phyloP scores from a whole-genome alignment of 495 filamentous ascomycete species.

The Aspergillus carlsbadensis region DNA sequence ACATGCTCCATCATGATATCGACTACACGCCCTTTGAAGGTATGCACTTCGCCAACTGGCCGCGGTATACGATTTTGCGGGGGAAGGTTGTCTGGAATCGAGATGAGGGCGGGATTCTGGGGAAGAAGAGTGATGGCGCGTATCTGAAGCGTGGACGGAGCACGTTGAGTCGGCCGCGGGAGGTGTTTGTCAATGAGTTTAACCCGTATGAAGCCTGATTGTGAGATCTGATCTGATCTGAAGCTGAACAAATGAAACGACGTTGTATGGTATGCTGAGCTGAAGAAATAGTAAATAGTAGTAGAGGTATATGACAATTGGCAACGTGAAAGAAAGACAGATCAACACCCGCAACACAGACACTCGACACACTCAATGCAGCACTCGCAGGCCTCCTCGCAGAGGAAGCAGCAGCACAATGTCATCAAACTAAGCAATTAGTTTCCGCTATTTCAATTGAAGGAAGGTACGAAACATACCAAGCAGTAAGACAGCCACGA shows the following conservation, averaged over 20 bases:
- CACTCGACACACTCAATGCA: conserved; percentile 21
- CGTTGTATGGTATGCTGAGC: not conserved
- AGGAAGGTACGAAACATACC: conserved; percentile 2
- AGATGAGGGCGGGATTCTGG: conserved; percentile 47
- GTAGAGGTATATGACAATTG: not conserved
- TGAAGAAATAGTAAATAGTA: no score
- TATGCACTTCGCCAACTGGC: conserved; percentile 55
- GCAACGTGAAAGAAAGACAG: no score
- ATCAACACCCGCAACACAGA: conserved; percentile 21
- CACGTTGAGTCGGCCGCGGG: conserved; percentile 12
- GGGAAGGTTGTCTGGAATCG: conserved; percentile 58
- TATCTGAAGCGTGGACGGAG: conserved; percentile 43
- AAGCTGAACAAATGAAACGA: not conserved
- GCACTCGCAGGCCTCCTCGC: conserved; percentile 26
- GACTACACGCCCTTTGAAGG: conserved; percentile 66
- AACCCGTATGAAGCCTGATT: conserved; percentile 10
- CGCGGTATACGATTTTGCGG: conserved; percentile 57
- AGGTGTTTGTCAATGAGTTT: conserved; percentile 18
- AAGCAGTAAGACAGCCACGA: conserved; percentile 24
- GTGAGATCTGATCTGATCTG: not conserved
- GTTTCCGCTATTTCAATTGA: not conserved
- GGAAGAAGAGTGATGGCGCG: conserved; percentile 48
- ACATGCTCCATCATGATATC: conserved; percentile 56
- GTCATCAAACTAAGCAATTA: conserved; percentile 19
- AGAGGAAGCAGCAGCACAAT: conserved; percentile 28